A percentile compares a stretch with the other conserved stretches of the same genome.
phyloP scores from a whole-genome alignment of 768 basidiomycete genomes.

The Gymnopilus dilepis region DNA sequence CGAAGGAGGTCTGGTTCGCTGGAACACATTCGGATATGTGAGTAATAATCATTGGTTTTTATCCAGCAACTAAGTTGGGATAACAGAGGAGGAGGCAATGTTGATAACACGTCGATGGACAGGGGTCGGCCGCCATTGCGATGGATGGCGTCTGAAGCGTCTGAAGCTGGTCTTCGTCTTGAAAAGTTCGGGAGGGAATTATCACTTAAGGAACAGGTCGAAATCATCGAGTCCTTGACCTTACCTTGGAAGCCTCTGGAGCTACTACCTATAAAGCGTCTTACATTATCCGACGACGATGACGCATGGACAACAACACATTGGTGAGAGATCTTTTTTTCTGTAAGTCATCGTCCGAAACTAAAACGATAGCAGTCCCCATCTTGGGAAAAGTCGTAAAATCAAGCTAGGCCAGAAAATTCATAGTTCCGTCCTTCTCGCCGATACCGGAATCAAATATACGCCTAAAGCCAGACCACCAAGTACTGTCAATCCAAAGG shows the following conservation, averaged over 20 bases:
- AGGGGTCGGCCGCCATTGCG: conserved; percentile 8
- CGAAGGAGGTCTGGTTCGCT: conserved; percentile 3
- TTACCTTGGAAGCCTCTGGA: neutral
- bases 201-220: conserved; percentile 1
- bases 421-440: conserved; percentile 1
- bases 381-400: neutral
- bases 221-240: conserved; percentile 25
- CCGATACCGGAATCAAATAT: neutral
- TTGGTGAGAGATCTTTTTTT: neutral
- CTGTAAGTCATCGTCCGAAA: neutral
- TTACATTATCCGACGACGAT: neutral
- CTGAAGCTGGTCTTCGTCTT: conserved; percentile 20
- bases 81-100: conserved; percentile 2
- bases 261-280: neutral
- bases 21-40: conserved; percentile 4
- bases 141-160: conserved; percentile 32
- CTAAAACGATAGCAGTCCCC: neutral
- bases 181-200: conserved; percentile 15
- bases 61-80: neutral
- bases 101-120: neutral
- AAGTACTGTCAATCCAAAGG: neutral
- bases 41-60: neutral
- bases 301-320: neutral
- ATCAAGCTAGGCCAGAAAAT: conserved; percentile 3
- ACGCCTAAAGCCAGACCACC: neutral